These are phyloP conservation scores for Alternaria conjuncta DNA, from an alignment of 2,329 filamentous ascomycete genomes.

Conservation along the genomic window DNA sequence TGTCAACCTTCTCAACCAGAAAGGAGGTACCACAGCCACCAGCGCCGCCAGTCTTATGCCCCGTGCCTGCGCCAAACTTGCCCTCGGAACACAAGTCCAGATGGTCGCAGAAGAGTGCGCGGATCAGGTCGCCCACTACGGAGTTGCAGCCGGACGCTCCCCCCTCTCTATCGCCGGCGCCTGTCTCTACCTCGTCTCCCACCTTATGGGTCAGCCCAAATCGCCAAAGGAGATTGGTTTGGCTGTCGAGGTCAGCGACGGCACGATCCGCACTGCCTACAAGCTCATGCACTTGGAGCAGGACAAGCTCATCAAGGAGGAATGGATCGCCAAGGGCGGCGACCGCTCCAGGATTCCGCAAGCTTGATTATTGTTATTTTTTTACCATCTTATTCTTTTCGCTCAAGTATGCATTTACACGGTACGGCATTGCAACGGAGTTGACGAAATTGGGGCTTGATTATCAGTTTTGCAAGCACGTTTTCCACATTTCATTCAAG, in stretches of 20 bases:
- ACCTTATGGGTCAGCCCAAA: slow-evolving; percentile 80
- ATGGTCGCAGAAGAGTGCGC: slow-evolving; percentile 82
- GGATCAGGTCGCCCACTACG: slow-evolving; percentile 75
- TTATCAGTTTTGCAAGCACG: neutral
- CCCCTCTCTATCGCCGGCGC: slow-evolving; percentile 93
- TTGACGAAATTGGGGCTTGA: neutral
- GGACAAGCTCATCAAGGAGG: slow-evolving; percentile 74
- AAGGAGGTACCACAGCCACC: slow-evolving; percentile 72
- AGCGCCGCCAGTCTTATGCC: slow-evolving; percentile 84
- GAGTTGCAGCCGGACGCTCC: slow-evolving; percentile 87
- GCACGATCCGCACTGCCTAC: slow-evolving; percentile 95
- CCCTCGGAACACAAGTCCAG: slow-evolving; percentile 75
- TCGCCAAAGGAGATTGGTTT: slow-evolving; percentile 84
- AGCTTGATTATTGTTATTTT: neutral
- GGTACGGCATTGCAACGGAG: neutral
- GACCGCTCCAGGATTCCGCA: slow-evolving; percentile 73
- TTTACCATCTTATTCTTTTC: neutral
- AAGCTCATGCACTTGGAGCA: slow-evolving; percentile 80
- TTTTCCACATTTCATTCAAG: neutral
- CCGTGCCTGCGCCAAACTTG: slow-evolving; percentile 86
- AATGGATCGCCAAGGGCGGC: slow-evolving; percentile 76
- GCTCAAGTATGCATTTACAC: neutral
- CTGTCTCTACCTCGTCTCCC: slow-evolving; percentile 94
- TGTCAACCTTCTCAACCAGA: slow-evolving; percentile 64
- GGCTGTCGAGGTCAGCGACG: slow-evolving; percentile 90